Percentiles rank a stretch among this genome's conserved stretches.
Conservation (phyloP, 139 green algal species). For the Closterium sp. region DNA sequence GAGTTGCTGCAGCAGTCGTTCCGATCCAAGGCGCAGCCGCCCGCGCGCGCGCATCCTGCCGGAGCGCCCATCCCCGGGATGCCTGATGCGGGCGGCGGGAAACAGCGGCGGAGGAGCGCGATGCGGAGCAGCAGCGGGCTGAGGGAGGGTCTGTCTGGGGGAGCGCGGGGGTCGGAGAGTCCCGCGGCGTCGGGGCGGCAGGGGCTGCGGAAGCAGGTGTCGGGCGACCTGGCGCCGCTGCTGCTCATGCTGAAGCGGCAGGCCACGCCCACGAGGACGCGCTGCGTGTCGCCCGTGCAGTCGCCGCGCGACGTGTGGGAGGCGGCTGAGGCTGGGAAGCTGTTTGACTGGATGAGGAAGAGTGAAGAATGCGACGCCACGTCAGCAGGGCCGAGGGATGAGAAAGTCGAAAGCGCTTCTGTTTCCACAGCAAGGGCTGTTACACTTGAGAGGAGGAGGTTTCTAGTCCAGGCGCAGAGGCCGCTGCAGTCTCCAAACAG, state of each 20-base stretch:
- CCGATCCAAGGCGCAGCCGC: background rate
- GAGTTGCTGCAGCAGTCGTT: background rate
- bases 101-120: background rate
- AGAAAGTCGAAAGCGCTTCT: background rate
- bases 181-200: too few species aligned
- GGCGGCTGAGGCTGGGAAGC: background rate
- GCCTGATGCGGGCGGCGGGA: background rate
- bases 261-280: background rate
- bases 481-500: background rate
- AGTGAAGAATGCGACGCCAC: background rate
- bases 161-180: background rate
- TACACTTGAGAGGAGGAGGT: background rate
- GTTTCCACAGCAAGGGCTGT: background rate
- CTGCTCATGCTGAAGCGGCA: background rate
- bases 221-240: background rate
- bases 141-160: background rate
- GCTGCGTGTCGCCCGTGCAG: background rate
- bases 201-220: background rate
- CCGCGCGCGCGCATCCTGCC: background rate
- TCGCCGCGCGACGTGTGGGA: background rate
- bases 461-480: background rate
- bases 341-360: background rate
- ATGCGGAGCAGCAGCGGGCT: background rate
- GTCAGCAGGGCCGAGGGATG: background rate
- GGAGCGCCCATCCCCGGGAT: background rate